phyloP scores from a whole-genome alignment of 768 basidiomycete species.

The Xerocomellus amylosporus region DNA sequence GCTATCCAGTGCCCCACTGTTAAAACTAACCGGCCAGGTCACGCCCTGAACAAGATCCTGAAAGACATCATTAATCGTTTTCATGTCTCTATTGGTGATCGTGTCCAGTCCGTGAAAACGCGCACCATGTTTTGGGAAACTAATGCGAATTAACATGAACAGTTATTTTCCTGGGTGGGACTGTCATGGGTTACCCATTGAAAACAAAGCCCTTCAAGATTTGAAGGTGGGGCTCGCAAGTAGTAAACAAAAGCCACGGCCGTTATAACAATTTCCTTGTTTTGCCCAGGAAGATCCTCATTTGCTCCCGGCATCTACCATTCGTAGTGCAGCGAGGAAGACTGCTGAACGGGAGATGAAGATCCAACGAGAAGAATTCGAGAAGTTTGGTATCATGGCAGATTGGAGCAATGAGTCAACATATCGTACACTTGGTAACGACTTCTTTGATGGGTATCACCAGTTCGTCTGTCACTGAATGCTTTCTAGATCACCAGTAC shows the following conservation, averaged over 20 bases:
- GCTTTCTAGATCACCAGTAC: slow-evolving; percentile 68
- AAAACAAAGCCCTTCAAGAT: slow-evolving; percentile 85
- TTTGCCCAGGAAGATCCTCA: slow-evolving; percentile 50
- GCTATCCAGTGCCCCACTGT: neutral
- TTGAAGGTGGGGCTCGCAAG: slow-evolving; percentile 51
- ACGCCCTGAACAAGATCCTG: slow-evolving; percentile 92
- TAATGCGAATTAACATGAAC: slow-evolving; percentile 1
- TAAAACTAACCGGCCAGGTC: slow-evolving; percentile 50
- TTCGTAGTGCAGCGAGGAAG: slow-evolving; percentile 67
- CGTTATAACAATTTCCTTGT: neutral
- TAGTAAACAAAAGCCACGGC: neutral
- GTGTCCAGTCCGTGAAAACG: slow-evolving; percentile 67
- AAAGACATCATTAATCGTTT: slow-evolving; percentile 96
- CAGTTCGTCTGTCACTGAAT: neutral
- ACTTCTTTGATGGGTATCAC: neutral
- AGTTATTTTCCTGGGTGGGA: slow-evolving; percentile 98
- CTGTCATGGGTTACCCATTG: slow-evolving; percentile 96
- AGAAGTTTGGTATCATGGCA: slow-evolving; percentile 85
- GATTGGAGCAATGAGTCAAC: slow-evolving; percentile 73
- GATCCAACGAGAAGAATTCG: slow-evolving; percentile 77
- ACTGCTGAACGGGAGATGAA: slow-evolving; percentile 74
- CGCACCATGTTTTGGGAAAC: neutral
- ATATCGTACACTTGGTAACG: slow-evolving; percentile 82
- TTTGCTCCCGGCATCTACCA: slow-evolving; percentile 51
- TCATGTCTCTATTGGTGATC: slow-evolving; percentile 70